phyloP scores from a whole-genome alignment of 305 asterid species.

The Fraxinus ornus region DNA sequence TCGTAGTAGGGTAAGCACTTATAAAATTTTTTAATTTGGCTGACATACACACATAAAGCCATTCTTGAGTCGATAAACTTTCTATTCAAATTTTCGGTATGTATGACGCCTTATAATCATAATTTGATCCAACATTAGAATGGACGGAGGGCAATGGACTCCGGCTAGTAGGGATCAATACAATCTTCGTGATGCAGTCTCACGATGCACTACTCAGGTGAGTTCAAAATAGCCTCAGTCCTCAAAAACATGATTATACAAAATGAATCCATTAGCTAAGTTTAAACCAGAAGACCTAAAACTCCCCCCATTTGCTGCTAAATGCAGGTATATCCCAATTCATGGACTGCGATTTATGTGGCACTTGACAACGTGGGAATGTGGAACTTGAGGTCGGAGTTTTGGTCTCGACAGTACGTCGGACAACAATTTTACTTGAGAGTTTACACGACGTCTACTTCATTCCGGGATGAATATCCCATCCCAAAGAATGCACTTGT shows the following conservation, averaged over 20 bases:
- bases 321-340: conserved; percentile 77
- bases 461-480: conserved; percentile 85
- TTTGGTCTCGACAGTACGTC: conserved; percentile 88
- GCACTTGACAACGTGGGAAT: conserved; percentile 94
- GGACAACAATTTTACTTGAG: conserved; percentile 88
- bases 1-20: conserved; percentile 79
- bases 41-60: neutral
- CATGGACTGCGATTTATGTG: conserved; percentile 85
- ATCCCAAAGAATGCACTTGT: conserved; percentile 86
- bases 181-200: conserved; percentile 89
- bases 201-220: conserved; percentile 86
- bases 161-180: conserved; percentile 55
- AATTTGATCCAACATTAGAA: conserved; percentile 36
- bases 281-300: neutral
- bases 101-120: neutral
- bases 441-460: conserved; percentile 72
- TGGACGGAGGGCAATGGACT: conserved; percentile 92
- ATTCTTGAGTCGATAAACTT: neutral
- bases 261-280: neutral
- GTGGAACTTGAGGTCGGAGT: conserved; percentile 95
- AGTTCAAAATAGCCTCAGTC: neutral
- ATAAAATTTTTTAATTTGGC: too few relatives aligned
- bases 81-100: neutral
- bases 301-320: neutral
- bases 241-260: neutral